Evolutionary conservation across 805 yeast genomes (phyloP), one percentile per base, ranked within the genome.

Genomic region (Wickerhamiella azymoides): DNA sequence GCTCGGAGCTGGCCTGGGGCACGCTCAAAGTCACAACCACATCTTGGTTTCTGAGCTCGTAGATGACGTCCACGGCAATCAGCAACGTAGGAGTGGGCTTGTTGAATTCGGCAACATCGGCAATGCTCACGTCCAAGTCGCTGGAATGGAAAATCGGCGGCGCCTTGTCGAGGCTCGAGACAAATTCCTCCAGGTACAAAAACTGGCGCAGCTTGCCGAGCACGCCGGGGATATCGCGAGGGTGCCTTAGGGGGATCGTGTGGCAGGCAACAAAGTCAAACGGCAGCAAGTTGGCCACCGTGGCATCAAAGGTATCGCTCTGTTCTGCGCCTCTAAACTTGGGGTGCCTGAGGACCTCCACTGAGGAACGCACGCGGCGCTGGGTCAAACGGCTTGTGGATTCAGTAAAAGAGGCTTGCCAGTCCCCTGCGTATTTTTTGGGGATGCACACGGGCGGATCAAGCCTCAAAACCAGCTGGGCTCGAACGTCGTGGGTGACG

Each of bases 361-460:
- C 46, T 13, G 50, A 36, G 2, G 52, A 19, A 5, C 45, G 18
- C 8, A 27, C 33, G 2, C 52, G 47, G 16, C 43, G 46, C n/a
- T 55, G 51, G n/a, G 13, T 33, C n/a, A 41, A 38, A 24, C 53
- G 38, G 17, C 28, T 24, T 6, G 51, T 49, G 33, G 27, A 21
- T 5, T 27, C 25, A 3, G 8, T 36, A n/a, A 43, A 25, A 3
- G 36, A 24, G 2, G 57, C 57, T 5, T 42, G 18, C 48, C 49
- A 41, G 9, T 45, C 46, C 10, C 11, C 18, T 2, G 56, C 57
- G n/a, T 47, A 35, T 3, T 40, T 36, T 2, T 39, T 47, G 32
- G 60, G 53, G 11, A 62, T 36, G 3, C 49, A 17, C 2, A 65
- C 59, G 0, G 68, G 66, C 8, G 69, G 68, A 30, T 54, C 60